Conservation (phyloP, 2,329 filamentous ascomycete species). For the Thelonectria rubi region DNA sequence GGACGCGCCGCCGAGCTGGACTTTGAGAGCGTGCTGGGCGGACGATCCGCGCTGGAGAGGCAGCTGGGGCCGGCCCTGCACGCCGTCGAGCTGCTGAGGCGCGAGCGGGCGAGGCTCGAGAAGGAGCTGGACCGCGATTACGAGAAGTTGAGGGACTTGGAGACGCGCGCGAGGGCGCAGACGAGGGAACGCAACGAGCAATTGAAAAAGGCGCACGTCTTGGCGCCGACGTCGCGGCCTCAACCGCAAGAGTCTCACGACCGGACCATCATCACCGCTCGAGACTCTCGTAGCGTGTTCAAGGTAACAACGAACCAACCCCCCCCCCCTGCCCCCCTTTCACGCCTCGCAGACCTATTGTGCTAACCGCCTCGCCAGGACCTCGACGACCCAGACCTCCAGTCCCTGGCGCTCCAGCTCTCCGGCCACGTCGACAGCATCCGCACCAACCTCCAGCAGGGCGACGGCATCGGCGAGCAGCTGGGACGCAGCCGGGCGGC, state of each 20-base stretch:
- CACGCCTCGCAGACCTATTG: neutral
- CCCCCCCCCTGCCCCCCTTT: too few relatives aligned
- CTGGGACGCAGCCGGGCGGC: constrained; percentile 59
- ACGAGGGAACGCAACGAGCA: constrained; percentile 60
- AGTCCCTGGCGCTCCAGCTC: constrained; percentile 58
- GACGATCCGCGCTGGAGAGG: constrained; percentile 63
- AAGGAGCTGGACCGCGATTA: constrained; percentile 65
- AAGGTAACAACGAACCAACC: constrained; percentile 28
- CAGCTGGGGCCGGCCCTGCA: constrained; percentile 71
- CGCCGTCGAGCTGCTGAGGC: constrained; percentile 66
- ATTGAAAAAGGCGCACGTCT: constrained; percentile 58
- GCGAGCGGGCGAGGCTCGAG: constrained; percentile 67
- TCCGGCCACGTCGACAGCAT: constrained; percentile 66
- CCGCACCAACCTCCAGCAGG: constrained; percentile 61
- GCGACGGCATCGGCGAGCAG: constrained; percentile 60
- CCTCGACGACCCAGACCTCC: constrained; percentile 54
- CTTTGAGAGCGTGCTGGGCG: constrained; percentile 70
- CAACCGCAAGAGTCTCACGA: constrained; percentile 21
- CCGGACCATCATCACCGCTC: constrained; percentile 22
- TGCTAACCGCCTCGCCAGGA: constrained; percentile 41
- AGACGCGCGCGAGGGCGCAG: constrained; percentile 66
- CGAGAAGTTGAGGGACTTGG: constrained; percentile 58
- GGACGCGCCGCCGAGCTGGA: constrained; percentile 69
- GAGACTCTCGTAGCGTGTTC: constrained; percentile 28
- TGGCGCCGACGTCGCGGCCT: constrained; percentile 52